Conservation (phyloP, 2,329 filamentous ascomycete species). For the Phialocephala sp. region DNA sequence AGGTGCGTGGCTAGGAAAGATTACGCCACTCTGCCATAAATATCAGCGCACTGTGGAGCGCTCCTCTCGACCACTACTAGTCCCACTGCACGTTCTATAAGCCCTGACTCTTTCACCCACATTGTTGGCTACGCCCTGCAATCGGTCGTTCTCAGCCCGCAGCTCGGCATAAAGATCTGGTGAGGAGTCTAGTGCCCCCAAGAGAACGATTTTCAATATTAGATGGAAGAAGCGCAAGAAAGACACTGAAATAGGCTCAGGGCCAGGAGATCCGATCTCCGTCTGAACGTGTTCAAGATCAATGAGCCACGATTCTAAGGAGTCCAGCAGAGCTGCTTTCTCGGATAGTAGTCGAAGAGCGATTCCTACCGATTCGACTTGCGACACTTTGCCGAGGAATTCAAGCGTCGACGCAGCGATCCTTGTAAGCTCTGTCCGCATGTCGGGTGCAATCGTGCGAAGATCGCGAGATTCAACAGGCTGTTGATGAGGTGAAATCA, state of each 20-base stretch:
- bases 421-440: slow-evolving; percentile 44
- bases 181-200: slow-evolving; percentile 44
- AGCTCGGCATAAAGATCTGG: slow-evolving; percentile 39
- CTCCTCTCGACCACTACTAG: slow-evolving; percentile 27
- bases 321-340: slow-evolving; percentile 43
- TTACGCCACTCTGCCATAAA: too few relatives aligned
- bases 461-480: slow-evolving; percentile 33
- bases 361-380: slow-evolving; percentile 32
- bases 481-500: slow-evolving; percentile 35
- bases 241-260: slow-evolving; percentile 42
- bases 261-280: slow-evolving; percentile 28
- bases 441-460: slow-evolving; percentile 46
- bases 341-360: slow-evolving; percentile 41
- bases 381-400: slow-evolving; percentile 43
- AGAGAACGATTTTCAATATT: slow-evolving; percentile 45
- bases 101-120: slow-evolving; percentile 43
- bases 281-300: slow-evolving; percentile 39
- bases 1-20: slow-evolving; percentile 30
- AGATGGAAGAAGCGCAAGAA: slow-evolving; percentile 47
- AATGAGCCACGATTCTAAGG: slow-evolving; percentile 44
- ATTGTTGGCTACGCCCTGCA: slow-evolving; percentile 42
- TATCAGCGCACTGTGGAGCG: slow-evolving; percentile 31
- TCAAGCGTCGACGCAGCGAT: slow-evolving; percentile 43
- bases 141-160: slow-evolving; percentile 41
- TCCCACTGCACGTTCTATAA: slow-evolving; percentile 40